These are phyloP conservation scores for Rhodotorula sp. DNA, from an alignment of 1,284 basidiomycete genomes.

Conservation along the genomic window DNA sequence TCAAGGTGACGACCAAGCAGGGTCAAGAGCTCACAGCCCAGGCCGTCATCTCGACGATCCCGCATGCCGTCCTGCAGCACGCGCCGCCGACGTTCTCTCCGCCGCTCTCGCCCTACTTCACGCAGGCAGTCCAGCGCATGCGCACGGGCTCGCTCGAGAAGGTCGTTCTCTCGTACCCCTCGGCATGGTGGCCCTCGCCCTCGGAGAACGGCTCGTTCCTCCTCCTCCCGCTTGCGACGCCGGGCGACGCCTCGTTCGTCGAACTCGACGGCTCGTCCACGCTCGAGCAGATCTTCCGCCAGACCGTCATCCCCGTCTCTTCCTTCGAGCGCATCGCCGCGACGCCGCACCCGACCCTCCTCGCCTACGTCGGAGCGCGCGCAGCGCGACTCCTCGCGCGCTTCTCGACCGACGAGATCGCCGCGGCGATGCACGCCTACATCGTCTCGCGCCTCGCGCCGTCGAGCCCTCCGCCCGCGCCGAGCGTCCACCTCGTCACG, in stretches of 20 bases:
- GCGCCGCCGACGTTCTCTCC: constrained; percentile 48
- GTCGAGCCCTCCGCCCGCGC: constrained; percentile 15
- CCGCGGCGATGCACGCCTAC: constrained; percentile 50
- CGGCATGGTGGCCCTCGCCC: constrained; percentile 56
- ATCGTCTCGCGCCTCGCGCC: constrained; percentile 48
- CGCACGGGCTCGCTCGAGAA: constrained; percentile 56
- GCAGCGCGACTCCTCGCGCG: constrained; percentile 37
- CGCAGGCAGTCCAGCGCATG: constrained; percentile 48
- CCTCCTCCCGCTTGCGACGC: constrained; percentile 33
- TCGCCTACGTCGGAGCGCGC: constrained; percentile 42
- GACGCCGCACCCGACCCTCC: constrained; percentile 36
- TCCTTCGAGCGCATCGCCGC: constrained; percentile 33
- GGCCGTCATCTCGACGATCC: constrained; percentile 53
- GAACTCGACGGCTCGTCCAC: neutral
- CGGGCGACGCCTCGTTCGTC: neutral
- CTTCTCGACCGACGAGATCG: constrained; percentile 46
- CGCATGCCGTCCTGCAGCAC: constrained; percentile 53
- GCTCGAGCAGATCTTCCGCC: constrained; percentile 32
- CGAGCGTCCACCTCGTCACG: constrained; percentile 48
- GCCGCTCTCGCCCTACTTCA: constrained; percentile 46
- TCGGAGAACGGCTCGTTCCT: constrained; percentile 32
- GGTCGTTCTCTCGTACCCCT: constrained; percentile 53
- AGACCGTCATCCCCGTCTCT: constrained; percentile 35
- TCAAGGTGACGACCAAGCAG: constrained; percentile 45
- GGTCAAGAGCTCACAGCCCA: constrained; percentile 49